Evolutionary conservation across 2,329 filamentous ascomycete species (phyloP), one percentile per base, ranked within the genome.

Genomic region (Cladosporium oxysporum): DNA sequence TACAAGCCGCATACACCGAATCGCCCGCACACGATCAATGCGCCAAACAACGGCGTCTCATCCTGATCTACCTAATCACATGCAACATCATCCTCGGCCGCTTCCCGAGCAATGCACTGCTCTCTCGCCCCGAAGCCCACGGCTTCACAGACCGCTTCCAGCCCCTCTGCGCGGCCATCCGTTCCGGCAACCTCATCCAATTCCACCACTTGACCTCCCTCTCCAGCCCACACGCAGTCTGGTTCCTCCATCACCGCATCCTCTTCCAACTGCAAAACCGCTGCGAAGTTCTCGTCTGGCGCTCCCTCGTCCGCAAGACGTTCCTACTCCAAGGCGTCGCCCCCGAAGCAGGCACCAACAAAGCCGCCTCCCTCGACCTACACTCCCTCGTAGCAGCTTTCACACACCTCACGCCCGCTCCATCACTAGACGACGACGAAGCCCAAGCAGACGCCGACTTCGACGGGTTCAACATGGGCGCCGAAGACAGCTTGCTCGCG

Each of bases 81-180:
- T 86, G 88, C 71, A 97, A 96, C 75, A 84, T 97, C 64, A 88
- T 96, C 44, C 84, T 96, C 57, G 94, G 93, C 26, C 89, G 92
- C 33, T 92, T 97, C 70, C 93, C 94, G 1, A 90, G 90, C 1
- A 74, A 80, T 10, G 67, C 77, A 2, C 84, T 97, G 0, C 85
- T 96, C 53, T 80, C 84, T 47, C 86, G 89, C 1, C 89, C 90
- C 3, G 92, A 95, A 79, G 88, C 91, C 14, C 78, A 81, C 64
- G 84, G 84, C 1, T 81, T 96, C 26, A 83, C 81, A 0, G 82
- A 87, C 26, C 84, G 89, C 58, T 97, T 96, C 76, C 72, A 85
- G 1, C 92, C 91, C 0, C 81, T 97, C n/a, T 90, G 89, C 71
- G 80, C 81, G 58, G 88, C 92, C 29, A 87, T 97, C 67, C 84